Evolutionary conservation across 805 yeast genomes (phyloP), one percentile per base, ranked within the genome.

Genomic region (Saturnispora mendoncae): DNA sequence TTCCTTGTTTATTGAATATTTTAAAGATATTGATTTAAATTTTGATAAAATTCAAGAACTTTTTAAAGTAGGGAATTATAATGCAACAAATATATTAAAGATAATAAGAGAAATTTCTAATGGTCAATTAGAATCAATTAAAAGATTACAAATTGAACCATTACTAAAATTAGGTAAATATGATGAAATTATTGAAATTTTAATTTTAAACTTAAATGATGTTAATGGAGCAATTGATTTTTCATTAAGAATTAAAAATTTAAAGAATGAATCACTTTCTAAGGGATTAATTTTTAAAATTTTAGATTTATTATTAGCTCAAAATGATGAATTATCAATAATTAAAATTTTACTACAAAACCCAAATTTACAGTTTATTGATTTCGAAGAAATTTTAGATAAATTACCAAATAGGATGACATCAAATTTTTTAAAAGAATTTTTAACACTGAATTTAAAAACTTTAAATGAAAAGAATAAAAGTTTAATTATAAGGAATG

Each of bases 151-250:
- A 31, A 75, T 84, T 0, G 67, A 72, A 35, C 72, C 87, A 2
- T 66, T 81, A 41, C 69, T 70, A 35, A 70, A 74, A 44, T 52
- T 82, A 33, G 78, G 74, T 1, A 75, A 75, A 39, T 84, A 84
- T 53, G 67, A 69, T 9, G 70, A 75, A 38, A 79, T 85, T 0
- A 61, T 90, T 14, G 73, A 74, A 41, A 71, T 85, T 2, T 66
- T 78, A 20, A 76, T 74, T 36, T 67, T 72, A 37, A 76, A 76
- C 17, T 57, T 84, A 34, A 60, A 71, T 3, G 81, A 81, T 52
- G 68, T 74, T 36, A 59, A 59, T 17, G 62, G 65, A n/a, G 83
- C 94, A 0, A 69, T 80, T 45, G 54, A 61, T 3, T 83, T 83
- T 51, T 79, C 92, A 46, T 58, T 70, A 1, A 62, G 63, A 4